Evolutionary conservation across 1,139 yeast species (phyloP), one percentile per base, ranked within the genome.

Genomic region (Yamadazyma trypodendri): DNA sequence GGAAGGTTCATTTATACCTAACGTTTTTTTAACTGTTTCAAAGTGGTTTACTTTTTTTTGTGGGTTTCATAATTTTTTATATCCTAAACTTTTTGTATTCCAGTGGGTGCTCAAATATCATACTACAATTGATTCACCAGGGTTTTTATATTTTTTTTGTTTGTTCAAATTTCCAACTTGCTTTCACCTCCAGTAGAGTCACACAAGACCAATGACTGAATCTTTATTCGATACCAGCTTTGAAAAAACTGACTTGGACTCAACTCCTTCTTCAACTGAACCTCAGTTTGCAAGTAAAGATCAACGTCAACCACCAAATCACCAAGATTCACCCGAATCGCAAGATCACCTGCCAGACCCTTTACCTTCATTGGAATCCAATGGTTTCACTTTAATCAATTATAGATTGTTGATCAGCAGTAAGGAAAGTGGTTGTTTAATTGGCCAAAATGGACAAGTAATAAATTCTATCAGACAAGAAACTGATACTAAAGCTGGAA

Each of bases 381-480:
- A 60, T 43, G 55, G 61, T 8, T 52, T 63, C 11, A 67, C 72
- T 6, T 65, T 77, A 40, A 73, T 77, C 43, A 78, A 78, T 41
- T 75, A 69, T 55, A 72, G 96, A 49, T 77, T 89, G 2, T 69
- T 89, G 31, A 87, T 89, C 16, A 79, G 94, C 10, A 79, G 94
- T 40, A 85, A 84, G 56, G 97, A 89, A 61, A 90, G 96, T 11
- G 96, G 96, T 14, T 85, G 90, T 45, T 79, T 89, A 45, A 89
- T 89, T 53, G 97, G 97, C 33, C 86, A 85, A 52, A 84, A 80
- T 49, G 97, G 97, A 31, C 72, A 76, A 42, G 86, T 84, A 38
- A 89, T 89, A 44, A 86, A 90, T 41, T 76, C 79, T 24, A 79
- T 89, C 37, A 74, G 96, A 48, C 89, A 79, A 34, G 77, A 76